A percentile compares a stretch with the other conserved stretches of the same genome.
These are phyloP conservation scores for Rubia peregrina DNA, from an alignment of 305 asterid species.

Conservation along the genomic window DNA sequence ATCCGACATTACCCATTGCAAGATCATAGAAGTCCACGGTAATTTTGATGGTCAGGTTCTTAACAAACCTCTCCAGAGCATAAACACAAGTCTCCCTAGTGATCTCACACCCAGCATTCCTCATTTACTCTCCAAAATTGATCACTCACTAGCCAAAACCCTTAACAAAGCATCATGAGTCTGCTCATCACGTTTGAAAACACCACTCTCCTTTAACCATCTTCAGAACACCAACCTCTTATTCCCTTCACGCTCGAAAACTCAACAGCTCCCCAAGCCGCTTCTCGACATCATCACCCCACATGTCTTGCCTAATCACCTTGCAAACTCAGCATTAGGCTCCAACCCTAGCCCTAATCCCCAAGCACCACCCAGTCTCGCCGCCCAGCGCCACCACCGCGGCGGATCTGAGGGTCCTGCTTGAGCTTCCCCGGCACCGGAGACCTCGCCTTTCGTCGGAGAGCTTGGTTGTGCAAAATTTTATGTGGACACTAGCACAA, in stretches of 20 bases:
- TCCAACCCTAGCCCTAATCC: too few species aligned
- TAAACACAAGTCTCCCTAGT: conserved; percentile 41
- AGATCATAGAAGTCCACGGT: conserved; percentile 72
- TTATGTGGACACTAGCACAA: too few species aligned
- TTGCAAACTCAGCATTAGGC: conserved; percentile 48
- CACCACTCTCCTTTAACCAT: conserved; percentile 76
- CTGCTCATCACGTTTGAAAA: conserved; percentile 39
- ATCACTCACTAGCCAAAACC: conserved; percentile 42
- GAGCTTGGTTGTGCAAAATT: too few species aligned
- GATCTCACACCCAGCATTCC: conserved; percentile 51
- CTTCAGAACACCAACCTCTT: conserved; percentile 71
- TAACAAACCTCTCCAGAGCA: conserved; percentile 37
- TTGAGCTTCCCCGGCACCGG: too few species aligned
- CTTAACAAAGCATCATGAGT: conserved; percentile 51
- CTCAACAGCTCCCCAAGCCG: conserved; percentile 38
- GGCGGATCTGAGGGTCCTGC: too few species aligned
- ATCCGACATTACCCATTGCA: too few species aligned
- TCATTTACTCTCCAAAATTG: conserved; percentile 80
- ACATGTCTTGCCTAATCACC: conserved; percentile 43
- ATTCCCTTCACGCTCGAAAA: conserved; percentile 49
- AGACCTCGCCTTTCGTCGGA: too few species aligned
- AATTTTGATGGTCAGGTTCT: conserved; percentile 47
- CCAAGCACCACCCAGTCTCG: too few species aligned
- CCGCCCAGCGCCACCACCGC: too few species aligned
- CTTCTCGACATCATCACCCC: conserved; percentile 69